phyloP scores from a whole-genome alignment of 1,284 basidiomycete species.

The Athelia psychrophila region DNA sequence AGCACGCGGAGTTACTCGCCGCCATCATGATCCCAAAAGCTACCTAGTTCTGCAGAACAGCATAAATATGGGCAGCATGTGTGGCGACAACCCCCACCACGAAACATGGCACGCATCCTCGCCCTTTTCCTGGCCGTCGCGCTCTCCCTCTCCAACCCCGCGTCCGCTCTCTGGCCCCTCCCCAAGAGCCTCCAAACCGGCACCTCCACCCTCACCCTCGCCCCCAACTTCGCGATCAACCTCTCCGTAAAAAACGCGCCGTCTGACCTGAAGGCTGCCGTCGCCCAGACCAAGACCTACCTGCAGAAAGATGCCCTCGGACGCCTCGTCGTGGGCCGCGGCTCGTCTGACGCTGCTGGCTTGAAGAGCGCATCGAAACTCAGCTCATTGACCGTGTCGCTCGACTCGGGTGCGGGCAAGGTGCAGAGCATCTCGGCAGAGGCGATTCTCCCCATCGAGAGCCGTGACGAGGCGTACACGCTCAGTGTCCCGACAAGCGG shows the following conservation, averaged over 20 bases:
- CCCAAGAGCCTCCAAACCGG: constrained; percentile 53
- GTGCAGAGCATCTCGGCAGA: constrained; percentile 31
- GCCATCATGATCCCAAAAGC: background rate
- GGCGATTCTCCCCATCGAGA: constrained; percentile 31
- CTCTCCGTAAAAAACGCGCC: constrained; percentile 37
- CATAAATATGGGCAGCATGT: background rate
- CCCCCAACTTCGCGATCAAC: constrained; percentile 45
- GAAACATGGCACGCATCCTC: background rate
- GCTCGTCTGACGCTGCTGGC: constrained; percentile 24
- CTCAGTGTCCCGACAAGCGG: constrained; percentile 43
- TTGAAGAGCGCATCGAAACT: constrained; percentile 18
- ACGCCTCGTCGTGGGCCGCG: constrained; percentile 38
- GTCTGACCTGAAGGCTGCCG: constrained; percentile 38
- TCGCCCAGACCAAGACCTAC: constrained; percentile 35
- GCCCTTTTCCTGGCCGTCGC: background rate
- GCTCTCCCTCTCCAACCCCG: constrained; percentile 1
- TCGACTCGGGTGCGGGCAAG: constrained; percentile 20
- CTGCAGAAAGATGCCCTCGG: constrained; percentile 46
- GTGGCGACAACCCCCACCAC: background rate
- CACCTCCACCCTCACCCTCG: constrained; percentile 45
- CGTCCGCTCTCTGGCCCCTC: constrained; percentile 52
- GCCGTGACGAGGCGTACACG: constrained; percentile 46
- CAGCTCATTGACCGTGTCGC: constrained; percentile 28
- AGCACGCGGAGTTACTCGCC: background rate
- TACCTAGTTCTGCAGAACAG: background rate